Evolutionary conservation across 768 basidiomycete genomes (phyloP), one percentile per base, ranked within the genome.

Genomic region (Pholiota microspora): DNA sequence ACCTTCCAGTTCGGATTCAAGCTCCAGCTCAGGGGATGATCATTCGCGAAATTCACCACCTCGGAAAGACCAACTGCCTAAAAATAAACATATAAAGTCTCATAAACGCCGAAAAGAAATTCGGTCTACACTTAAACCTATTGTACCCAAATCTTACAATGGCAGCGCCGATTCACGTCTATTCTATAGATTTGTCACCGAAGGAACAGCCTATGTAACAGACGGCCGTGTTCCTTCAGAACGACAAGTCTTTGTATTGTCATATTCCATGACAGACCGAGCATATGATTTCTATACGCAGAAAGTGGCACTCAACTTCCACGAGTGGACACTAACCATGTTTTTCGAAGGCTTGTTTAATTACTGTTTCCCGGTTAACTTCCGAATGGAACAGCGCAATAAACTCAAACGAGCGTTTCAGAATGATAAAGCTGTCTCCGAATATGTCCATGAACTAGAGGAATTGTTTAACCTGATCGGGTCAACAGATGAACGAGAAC

Each of bases 381-480:
- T 60, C 49, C 27, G 59, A 2, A 44, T 60, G 28, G 51, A 67
- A 21, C 71, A 70, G 53, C 9, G 60, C 0, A 60, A 63, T 4
- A 64, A 66, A 15, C 58, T 77, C 0, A 34, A 57, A 1, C 24
- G 45, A 0, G 60, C 54, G 7, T 56, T 51, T 7, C 73, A 76
- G 35, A 56, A 64, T 12, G 53, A 62, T 3, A 62, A 61, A 3
- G 64, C 60, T 0, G 69, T 76, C 0, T 48, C 66, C 69, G 48
- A 32, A 21, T 59, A 32, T n/a, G 40, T 38, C 16, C 36, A 56
- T 25, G 40, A 56, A 35, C 54, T 77, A 0, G 66, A 73, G 16
- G 70, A 68, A 18, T 38, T 75, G 0, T 69, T 62, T 55, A 66
- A 64, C n/a, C 64, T 72, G 54, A 67, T 75, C 15, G 74, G 74